Conservation (phyloP, 352 stramenopile species). For the Pythium brachiatum region DNA sequence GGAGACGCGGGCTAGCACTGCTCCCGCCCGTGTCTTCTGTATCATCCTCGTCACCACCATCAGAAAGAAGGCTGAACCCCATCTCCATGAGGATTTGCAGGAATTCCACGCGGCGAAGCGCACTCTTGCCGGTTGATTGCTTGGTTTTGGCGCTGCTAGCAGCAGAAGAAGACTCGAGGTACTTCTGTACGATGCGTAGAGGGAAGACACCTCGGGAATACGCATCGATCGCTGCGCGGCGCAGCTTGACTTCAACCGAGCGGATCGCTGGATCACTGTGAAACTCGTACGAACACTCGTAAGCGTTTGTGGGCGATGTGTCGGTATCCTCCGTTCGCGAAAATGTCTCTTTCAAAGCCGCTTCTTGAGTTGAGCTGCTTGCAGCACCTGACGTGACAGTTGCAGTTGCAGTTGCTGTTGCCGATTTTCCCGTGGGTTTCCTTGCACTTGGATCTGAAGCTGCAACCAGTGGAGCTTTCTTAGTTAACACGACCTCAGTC, state of each 20-base stretch:
- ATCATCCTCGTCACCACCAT: slow-evolving; percentile 34
- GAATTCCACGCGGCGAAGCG: slow-evolving; percentile 87
- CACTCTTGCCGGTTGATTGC: slow-evolving; percentile 19
- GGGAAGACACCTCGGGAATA: slow-evolving; percentile 72
- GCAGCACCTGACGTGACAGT: background rate
- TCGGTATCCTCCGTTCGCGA: background rate
- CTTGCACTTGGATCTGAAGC: background rate
- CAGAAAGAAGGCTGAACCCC: slow-evolving; percentile 78
- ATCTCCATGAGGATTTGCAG: slow-evolving; percentile 93
- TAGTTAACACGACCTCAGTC: background rate
- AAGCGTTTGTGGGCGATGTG: background rate
- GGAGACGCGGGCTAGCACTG: slow-evolving; percentile 39
- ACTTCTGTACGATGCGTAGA: slow-evolving; percentile 62
- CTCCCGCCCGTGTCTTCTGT: slow-evolving; percentile 8
- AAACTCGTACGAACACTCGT: slow-evolving; percentile 84
- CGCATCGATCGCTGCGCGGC: slow-evolving; percentile 61
- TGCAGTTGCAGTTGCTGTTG: background rate
- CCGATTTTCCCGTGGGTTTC: background rate
- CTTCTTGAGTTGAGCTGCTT: background rate
- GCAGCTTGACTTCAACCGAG: slow-evolving; percentile 84
- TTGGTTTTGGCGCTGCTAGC: slow-evolving; percentile 23
- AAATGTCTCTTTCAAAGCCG: background rate
- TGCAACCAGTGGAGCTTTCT: background rate
- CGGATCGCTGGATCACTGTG: slow-evolving; percentile 74
- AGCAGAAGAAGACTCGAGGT: slow-evolving; percentile 40